Base-by-base conservation (phyloP, 2,329 filamentous ascomycete genomes). In the Talaromyces sp. region DNA sequence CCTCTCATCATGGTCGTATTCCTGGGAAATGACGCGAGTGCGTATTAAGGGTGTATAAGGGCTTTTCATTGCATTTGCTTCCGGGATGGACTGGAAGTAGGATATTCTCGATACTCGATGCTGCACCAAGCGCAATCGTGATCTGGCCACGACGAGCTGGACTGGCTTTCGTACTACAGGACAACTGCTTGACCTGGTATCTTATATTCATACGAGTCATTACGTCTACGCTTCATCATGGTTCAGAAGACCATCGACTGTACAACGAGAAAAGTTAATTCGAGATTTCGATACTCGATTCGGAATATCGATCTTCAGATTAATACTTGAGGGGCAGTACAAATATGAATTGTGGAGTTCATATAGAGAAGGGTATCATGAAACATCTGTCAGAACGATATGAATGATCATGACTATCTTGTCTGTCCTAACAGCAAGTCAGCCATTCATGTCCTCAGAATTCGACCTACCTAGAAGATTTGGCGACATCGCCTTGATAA, bases 11-110 rank as follows among this genome's bases (percentile, higher is more conserved):
- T 71, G 7, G 13, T n/a, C 54, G 74, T 72, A 41, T 70, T 39
- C 69, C 70, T 31, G 71, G 71, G 72, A 65, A 72, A 71, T 31
- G 47, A 35, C 22, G 35, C 17, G 35, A 61, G 7, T 37, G 49
- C 10, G n/a, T 31, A n/a, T 52, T 4, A 10, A 25, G 19, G 9
- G 8, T 50, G 3, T 35, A 3, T 5, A 19, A 10, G 9, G 17
- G 27, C 17, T 54, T 50, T 50, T 17, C 47, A 5, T 17, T 25
- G 4, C 10, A 8, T 25, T 25, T 15, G 13, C 27, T 15, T 49
- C 45, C 7, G 9, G 11, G 10, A 31, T 25, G 15, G 11, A 33
- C 3, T 15, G 17, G 22, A 52, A 7, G 15, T n/a, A 25, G 13
- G 7, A 25, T 8, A 4, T 3, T 49, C 3, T 25, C 15, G 10